These are phyloP conservation scores for Acacia concinna DNA, from an alignment of 331 rosid species.

Conservation along the genomic window DNA sequence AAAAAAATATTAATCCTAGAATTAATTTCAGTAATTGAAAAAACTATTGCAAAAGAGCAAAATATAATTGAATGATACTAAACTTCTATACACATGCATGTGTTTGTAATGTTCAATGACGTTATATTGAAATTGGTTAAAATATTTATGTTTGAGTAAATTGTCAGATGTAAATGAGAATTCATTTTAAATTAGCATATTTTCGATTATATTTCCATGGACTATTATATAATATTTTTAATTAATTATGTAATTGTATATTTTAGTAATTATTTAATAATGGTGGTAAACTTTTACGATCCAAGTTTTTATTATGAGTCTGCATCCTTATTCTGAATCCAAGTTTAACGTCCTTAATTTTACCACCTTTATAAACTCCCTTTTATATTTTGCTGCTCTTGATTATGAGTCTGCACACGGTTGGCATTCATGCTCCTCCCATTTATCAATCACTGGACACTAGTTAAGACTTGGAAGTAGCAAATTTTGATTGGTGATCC, in stretches of 20 bases:
- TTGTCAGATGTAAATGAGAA: not conserved
- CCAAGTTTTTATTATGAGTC: not conserved
- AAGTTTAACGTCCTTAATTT: no score
- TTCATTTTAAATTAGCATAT: not conserved
- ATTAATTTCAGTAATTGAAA: not conserved
- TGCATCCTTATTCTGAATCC: not conserved
- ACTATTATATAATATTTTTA: no score
- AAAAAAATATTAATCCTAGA: not conserved
- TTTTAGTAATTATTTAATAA: no score
- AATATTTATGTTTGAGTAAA: not conserved
- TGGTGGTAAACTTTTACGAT: not conserved
- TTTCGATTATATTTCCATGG: not conserved
- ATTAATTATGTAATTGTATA: no score
- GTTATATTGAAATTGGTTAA: no score
- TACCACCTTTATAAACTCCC: no score
- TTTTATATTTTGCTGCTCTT: not conserved
- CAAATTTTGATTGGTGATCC: not conserved
- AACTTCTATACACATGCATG: not conserved
- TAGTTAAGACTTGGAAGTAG: not conserved
- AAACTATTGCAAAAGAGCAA: not conserved
- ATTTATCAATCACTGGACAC: not conserved
- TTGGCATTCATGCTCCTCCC: not conserved
- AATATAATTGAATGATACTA: not conserved
- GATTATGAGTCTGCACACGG: not conserved
- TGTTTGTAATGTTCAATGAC: no score